These are phyloP conservation scores for Biscogniauxia sp. DNA, from an alignment of 2,329 filamentous ascomycete genomes.

Conservation along the genomic window DNA sequence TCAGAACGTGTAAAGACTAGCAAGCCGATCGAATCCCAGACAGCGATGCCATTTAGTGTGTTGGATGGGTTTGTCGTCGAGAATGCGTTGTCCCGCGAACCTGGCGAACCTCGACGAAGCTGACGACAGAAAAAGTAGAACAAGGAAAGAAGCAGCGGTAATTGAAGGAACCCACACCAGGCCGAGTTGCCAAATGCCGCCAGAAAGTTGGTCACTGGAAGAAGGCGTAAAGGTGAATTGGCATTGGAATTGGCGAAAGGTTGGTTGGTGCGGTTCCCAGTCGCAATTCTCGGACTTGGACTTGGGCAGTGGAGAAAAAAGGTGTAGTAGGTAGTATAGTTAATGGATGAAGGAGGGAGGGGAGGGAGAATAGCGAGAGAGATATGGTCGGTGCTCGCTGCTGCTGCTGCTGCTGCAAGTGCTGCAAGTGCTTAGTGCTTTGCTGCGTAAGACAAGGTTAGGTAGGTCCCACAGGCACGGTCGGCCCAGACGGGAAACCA, in stretches of 20 bases:
- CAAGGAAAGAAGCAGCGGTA: background rate
- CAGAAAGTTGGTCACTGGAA: background rate
- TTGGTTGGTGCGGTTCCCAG: background rate
- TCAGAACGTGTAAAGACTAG: constrained; percentile 9
- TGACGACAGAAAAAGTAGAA: background rate
- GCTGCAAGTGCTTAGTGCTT: too few species aligned
- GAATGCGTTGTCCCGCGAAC: background rate
- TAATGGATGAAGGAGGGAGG: background rate
- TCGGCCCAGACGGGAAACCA: background rate
- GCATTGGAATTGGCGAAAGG: background rate
- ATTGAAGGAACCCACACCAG: too few species aligned
- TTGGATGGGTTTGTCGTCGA: constrained; percentile 3
- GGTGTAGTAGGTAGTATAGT: background rate
- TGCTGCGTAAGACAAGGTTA: background rate
- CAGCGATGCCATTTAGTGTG: constrained; percentile 20
- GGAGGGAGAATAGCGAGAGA: background rate
- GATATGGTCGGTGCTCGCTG: background rate
- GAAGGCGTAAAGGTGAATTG: background rate
- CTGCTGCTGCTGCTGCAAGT: too few species aligned
- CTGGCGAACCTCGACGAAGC: background rate
- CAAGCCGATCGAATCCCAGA: constrained; percentile 11
- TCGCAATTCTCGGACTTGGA: background rate
- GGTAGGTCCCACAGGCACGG: background rate
- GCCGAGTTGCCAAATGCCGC: too few species aligned
- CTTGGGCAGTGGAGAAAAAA: background rate